Conservation (phyloP, 768 basidiomycete species). For the Pholiota conissans region DNA sequence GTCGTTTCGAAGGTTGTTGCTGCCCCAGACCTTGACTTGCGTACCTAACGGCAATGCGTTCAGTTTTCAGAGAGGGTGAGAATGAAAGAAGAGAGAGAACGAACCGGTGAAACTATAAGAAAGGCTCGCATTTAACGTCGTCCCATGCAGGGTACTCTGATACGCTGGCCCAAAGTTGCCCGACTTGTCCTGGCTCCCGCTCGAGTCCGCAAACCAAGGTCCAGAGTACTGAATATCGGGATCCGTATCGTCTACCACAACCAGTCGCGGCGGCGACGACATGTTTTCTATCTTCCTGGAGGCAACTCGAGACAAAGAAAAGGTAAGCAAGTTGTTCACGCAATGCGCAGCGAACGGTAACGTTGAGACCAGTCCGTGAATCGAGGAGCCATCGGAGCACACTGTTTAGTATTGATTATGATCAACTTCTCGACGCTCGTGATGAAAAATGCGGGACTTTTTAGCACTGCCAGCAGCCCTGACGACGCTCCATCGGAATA, state of each 20-base stretch:
- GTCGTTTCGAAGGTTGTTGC: slow-evolving; percentile 12
- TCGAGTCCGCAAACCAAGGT: slow-evolving; percentile 17
- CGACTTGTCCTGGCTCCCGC: slow-evolving; percentile 12
- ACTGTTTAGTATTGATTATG: too few species aligned
- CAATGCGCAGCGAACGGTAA: too few species aligned
- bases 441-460: too few species aligned
- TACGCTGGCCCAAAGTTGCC: slow-evolving; percentile 21
- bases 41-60: slow-evolving; percentile 1
- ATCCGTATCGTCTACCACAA: slow-evolving; percentile 22
- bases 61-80: background rate
- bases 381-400: background rate
- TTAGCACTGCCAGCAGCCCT: background rate
- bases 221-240: slow-evolving; percentile 17
- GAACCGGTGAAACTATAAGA: slow-evolving; percentile 18
- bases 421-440: background rate
- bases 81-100: background rate
- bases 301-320: too few species aligned
- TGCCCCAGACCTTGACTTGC: slow-evolving; percentile 9
- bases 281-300: too few species aligned
- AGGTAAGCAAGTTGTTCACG: too few species aligned
- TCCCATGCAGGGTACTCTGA: slow-evolving; percentile 18
- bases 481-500: background rate
- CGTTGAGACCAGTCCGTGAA: background rate
- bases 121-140: slow-evolving; percentile 12
- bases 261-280: slow-evolving; percentile 16